Evolutionary conservation across 352 stramenopile genomes (phyloP).

Genomic region (Globisporangium okanoganense): DNA sequence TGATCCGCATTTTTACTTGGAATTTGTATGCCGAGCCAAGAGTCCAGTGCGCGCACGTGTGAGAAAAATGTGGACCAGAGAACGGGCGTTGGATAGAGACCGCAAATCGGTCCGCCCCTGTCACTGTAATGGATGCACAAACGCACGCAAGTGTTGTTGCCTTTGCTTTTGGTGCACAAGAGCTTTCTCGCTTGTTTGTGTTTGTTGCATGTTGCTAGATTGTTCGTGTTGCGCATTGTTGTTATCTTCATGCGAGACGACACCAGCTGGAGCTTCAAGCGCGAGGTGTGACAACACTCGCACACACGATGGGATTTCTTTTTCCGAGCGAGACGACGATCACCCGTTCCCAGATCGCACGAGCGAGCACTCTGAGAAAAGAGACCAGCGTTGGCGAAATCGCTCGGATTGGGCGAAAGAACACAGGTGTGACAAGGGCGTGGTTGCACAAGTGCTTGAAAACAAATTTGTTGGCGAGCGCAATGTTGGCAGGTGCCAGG

Average conservation of each 20-base stretch:
- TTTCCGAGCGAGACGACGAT: not conserved
- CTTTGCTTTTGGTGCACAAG: not conserved
- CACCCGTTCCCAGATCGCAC: not conserved
- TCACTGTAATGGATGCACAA: conserved; percentile 12
- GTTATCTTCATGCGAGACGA: not conserved
- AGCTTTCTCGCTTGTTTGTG: not conserved
- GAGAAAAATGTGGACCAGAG: conserved; percentile 7
- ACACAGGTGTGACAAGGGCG: not conserved
- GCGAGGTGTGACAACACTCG: not conserved
- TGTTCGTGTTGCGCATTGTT: not conserved
- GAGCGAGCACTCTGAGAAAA: not conserved
- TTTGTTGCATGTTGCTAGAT: no score
- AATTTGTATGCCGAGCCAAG: conserved; percentile 1
- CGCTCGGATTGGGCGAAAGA: not conserved
- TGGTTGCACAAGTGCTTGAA: not conserved
- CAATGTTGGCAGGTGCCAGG: not conserved
- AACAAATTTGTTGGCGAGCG: not conserved
- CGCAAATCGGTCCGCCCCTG: conserved; percentile 6
- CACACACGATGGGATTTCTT: not conserved
- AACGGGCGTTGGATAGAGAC: not conserved
- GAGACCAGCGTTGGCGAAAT: not conserved
- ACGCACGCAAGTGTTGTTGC: conserved; percentile 10
- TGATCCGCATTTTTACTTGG: conserved; percentile 3
- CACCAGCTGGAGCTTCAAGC: not conserved
- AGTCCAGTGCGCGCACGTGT: conserved; percentile 6